Conservation (phyloP, 768 basidiomycete genomes). For the Termitomyces sp. region DNA sequence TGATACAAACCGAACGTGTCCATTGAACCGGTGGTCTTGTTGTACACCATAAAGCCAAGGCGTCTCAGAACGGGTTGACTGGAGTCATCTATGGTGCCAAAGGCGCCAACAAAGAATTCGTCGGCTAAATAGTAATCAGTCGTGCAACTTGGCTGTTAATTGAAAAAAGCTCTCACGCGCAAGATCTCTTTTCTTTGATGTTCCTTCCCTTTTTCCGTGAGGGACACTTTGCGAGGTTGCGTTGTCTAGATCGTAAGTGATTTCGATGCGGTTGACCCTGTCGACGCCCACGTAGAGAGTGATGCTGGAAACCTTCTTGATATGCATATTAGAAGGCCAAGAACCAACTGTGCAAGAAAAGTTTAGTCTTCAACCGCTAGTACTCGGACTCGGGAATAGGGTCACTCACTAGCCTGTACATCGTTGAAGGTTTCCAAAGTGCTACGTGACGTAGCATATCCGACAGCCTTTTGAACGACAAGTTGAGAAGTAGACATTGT, state of each 20-base stretch:
- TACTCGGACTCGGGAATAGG: neutral
- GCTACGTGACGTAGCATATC: neutral
- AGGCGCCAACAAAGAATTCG: constrained; percentile 5
- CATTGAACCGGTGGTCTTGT: neutral
- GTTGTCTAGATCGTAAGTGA: no score
- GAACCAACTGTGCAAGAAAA: neutral
- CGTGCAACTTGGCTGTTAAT: neutral
- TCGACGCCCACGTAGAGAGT: neutral
- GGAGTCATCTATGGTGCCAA: neutral
- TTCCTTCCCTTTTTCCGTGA: no score
- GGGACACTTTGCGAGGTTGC: no score
- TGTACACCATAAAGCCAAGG: constrained; percentile 4
- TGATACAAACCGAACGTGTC: neutral
- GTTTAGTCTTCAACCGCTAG: neutral
- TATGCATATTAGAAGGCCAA: neutral
- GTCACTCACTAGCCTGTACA: neutral
- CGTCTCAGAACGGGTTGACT: neutral
- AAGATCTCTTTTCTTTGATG: no score
- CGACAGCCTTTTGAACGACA: neutral
- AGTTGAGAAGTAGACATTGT: neutral
- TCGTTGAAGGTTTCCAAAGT: neutral
- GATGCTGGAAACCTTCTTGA: neutral
- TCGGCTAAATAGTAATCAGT: neutral
- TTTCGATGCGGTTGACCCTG: neutral
- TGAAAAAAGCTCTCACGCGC: neutral